Evolutionary conservation across 129 eudicot genomes (phyloP).

Genomic region (Deinandra increscens): DNA sequence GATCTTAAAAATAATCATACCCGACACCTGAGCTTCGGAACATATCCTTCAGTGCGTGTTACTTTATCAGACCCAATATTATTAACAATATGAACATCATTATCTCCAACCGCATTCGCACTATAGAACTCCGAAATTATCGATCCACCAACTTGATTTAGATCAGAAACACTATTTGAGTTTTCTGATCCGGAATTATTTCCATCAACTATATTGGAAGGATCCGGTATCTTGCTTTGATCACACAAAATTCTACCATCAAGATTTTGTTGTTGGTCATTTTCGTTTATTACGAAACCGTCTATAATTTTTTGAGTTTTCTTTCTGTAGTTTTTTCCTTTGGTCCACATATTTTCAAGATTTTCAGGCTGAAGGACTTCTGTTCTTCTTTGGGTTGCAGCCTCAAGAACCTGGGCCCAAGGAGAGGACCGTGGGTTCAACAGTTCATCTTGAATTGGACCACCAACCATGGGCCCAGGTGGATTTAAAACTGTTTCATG

Average conservation of each 20-base stretch:
- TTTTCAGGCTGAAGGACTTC: conserved; percentile 99
- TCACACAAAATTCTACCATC: conserved; percentile 28
- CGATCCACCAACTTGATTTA: conserved; percentile 46
- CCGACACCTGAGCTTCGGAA: conserved; percentile 83
- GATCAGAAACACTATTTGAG: conserved; percentile 62
- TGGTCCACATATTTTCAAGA: conserved; percentile 99
- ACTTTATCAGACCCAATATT: conserved; percentile 44
- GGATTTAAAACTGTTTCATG: conserved; percentile 30
- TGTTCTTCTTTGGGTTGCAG: conserved; percentile 92
- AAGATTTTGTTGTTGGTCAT: conserved; percentile 31
- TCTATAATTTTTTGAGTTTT: conserved; percentile 46
- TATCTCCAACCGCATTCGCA: conserved; percentile 43
- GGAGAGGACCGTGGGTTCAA: conserved; percentile 53
- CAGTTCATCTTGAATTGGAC: conserved; percentile 38
- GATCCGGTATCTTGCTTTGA: conserved; percentile 28
- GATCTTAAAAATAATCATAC: conserved; percentile 34
- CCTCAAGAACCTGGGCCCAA: conserved; percentile 92
- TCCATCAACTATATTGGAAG: conserved; percentile 23
- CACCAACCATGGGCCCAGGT: conserved; percentile 36
- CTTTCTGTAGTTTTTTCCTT: conserved; percentile 81
- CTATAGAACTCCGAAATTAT: conserved; percentile 72
- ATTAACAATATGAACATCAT: conserved; percentile 27
- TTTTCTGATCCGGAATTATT: background rate
- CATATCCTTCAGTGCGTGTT: conserved; percentile 48
- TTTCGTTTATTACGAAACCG: conserved; percentile 29